These are phyloP conservation scores for Apiotrichum veenhuisii DNA, from an alignment of 1,284 basidiomycete species.

Conservation along the genomic window DNA sequence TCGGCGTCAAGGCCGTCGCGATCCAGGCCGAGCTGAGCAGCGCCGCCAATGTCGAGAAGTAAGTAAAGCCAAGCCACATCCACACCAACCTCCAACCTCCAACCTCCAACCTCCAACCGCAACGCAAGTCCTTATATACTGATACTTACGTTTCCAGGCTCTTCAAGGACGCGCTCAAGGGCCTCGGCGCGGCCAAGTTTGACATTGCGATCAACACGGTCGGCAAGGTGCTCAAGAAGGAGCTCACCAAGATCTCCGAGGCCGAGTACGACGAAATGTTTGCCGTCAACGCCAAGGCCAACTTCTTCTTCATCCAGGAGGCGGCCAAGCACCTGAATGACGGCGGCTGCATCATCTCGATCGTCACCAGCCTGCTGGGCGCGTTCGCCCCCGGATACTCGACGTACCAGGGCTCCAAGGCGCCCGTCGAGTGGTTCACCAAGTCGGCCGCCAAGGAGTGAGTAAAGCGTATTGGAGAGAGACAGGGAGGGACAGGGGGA, in stretches of 20 bases:
- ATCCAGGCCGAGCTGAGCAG: constrained; percentile 16
- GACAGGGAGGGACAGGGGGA: not conserved
- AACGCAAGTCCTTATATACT: no score
- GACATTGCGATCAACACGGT: constrained; percentile 30
- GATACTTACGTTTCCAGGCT: constrained; percentile 14
- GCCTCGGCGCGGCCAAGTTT: constrained; percentile 14
- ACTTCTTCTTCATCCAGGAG: constrained; percentile 31
- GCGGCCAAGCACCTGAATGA: constrained; percentile 20
- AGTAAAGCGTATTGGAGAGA: constrained; percentile 2
- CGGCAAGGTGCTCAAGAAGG: constrained; percentile 32
- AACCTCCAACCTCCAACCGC: no score
- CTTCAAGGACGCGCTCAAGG: constrained; percentile 14
- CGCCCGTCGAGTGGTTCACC: constrained; percentile 29
- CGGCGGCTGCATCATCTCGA: constrained; percentile 23
- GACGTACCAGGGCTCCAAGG: constrained; percentile 29
- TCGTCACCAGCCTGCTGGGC: constrained; percentile 23
- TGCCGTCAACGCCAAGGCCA: constrained; percentile 23
- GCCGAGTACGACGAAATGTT: constrained; percentile 28
- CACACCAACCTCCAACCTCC: no score
- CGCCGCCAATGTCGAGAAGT: constrained; percentile 8
- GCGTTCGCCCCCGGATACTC: constrained; percentile 25
- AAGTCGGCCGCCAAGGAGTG: constrained; percentile 26
- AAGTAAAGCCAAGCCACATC: not conserved
- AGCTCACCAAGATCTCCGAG: constrained; percentile 21
- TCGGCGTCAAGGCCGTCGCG: constrained; percentile 18